phyloP scores from a whole-genome alignment of 768 basidiomycete species.

The Lactifluus pinguis region DNA sequence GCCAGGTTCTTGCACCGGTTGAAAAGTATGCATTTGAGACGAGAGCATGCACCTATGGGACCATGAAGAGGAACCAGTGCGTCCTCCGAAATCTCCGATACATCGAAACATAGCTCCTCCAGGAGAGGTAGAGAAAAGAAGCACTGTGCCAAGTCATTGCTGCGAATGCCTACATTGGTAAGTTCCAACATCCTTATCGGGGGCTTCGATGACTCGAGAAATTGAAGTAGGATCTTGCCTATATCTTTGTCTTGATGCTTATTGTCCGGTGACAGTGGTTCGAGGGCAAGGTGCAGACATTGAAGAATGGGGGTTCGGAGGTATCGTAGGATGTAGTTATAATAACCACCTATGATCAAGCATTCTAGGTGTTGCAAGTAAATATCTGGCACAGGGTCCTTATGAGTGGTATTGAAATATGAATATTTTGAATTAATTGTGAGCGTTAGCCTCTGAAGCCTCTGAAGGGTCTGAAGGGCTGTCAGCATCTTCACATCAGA shows the following conservation, averaged over 20 bases:
- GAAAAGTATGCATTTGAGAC: conserved; percentile 41
- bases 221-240: conserved; percentile 25
- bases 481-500: conserved; percentile 27
- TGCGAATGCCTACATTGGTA: conserved; percentile 39
- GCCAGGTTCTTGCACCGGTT: conserved; percentile 52
- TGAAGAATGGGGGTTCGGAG: conserved; percentile 31
- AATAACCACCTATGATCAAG: conserved; percentile 26
- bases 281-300: conserved; percentile 29
- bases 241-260: conserved; percentile 28
- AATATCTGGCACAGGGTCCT: conserved; percentile 16
- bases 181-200: conserved; percentile 37
- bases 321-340: conserved; percentile 25
- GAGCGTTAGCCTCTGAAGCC: conserved; percentile 34
- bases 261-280: conserved; percentile 29
- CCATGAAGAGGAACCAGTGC: conserved; percentile 33
- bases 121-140: conserved; percentile 33
- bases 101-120: conserved; percentile 45
- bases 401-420: conserved; percentile 22
- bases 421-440: conserved; percentile 26
- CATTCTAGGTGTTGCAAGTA: conserved; percentile 24
- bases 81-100: conserved; percentile 46
- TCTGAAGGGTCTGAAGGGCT: conserved; percentile 32
- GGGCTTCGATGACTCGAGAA: conserved; percentile 26
- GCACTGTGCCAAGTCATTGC: conserved; percentile 29
- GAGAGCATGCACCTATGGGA: conserved; percentile 36